These are phyloP conservation scores for Phytophthora colocasiae DNA, from an alignment of 352 stramenopile genomes.

Conservation along the genomic window DNA sequence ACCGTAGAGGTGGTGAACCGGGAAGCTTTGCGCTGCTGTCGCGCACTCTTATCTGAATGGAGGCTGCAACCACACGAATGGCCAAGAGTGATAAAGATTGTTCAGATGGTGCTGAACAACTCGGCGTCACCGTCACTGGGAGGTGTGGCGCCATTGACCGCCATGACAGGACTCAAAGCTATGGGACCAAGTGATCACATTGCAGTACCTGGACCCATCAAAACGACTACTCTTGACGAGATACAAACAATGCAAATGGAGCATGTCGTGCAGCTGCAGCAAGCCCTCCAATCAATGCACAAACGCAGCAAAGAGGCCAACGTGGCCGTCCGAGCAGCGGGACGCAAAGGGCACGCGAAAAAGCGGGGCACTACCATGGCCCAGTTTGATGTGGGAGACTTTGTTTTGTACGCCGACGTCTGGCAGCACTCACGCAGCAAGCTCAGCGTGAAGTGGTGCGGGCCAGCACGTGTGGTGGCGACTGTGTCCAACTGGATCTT, in stretches of 20 bases:
- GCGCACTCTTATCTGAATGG: no score
- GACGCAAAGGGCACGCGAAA: not conserved
- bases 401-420: no score
- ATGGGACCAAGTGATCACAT: not conserved
- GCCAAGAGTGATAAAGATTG: no score
- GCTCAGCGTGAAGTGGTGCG: no score
- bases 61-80: no score
- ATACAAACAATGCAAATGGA: not conserved
- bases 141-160: conserved; percentile 16
- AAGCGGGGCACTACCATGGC: not conserved
- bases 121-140: conserved; percentile 23
- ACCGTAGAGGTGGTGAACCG: no score
- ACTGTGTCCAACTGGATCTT: no score
- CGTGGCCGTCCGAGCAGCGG: not conserved
- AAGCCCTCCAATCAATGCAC: not conserved
- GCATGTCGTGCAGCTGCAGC: not conserved
- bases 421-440: no score
- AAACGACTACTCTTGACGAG: not conserved
- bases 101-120: no score
- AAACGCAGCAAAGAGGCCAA: not conserved
- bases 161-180: not conserved
- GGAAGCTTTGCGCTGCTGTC: no score
- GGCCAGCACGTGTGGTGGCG: no score
- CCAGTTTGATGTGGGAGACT: no score
- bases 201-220: not conserved